Evolutionary conservation across 352 stramenopile genomes (phyloP), one percentile per base, ranked within the genome.

Genomic region (Globisporangium carolinianum): DNA sequence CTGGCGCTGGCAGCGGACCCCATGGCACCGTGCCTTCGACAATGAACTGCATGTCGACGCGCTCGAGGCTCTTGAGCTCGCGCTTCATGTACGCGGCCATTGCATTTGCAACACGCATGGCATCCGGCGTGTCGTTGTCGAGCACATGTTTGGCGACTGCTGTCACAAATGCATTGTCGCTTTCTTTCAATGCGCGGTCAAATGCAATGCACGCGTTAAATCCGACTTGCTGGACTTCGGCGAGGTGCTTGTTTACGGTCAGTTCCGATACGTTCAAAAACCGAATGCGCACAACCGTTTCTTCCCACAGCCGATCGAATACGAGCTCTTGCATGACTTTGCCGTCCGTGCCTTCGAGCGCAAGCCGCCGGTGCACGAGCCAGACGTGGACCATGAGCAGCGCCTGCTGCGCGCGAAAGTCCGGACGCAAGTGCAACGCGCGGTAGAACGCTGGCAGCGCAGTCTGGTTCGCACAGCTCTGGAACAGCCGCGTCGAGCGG

Each of bases 301-400:
- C 94, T 60, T 98, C 92, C 96, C 95, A 98, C 17, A 98, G 83
- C 17, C 94, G 90, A 64, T 98, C 94, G 72, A 99, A 99, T 55
- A 98, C 73, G 67, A 97, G 81, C 71, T 98, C 94, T 72, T 98
- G 85, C 72, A 97, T 82, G 53, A 94, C 54, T 67, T 91, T 90
- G 52, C 83, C 82, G 9, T 91, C 66, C 4, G 80, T 66, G 61
- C 91, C 83, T 53, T 94, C 80, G 8, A 78, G 63, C 46, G 97
- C 73, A 48, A 98, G 69, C 37, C 95, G 91, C 55, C 92, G 94
- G 68, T 99, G 96, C 46, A 98, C 68, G 54, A 99, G 86, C 96
- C 96, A 99, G 63, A 99, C 83, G 67, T 99, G 95, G 49, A 88
- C 86, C 58, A 98, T 93, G 15, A 98, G 68, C 55, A 99, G 63